Conservation (phyloP, 2,329 filamentous ascomycete species). For the Fusarium brachygibbosum region DNA sequence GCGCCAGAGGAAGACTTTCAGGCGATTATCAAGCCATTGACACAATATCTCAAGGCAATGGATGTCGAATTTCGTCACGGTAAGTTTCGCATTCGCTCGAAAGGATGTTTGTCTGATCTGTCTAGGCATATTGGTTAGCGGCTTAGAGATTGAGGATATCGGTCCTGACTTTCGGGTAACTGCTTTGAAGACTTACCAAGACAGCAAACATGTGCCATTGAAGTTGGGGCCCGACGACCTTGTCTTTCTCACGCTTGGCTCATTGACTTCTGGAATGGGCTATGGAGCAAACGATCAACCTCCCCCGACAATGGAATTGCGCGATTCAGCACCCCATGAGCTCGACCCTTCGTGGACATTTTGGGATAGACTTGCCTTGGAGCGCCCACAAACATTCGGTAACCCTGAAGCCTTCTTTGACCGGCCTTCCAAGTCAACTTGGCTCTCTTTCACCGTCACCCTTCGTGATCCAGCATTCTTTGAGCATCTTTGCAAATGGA, state of each 20-base stretch:
- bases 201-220: slow-evolving; percentile 27
- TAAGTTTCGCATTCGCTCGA: slow-evolving; percentile 9
- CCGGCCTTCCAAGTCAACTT: slow-evolving; percentile 48
- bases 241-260: slow-evolving; percentile 45
- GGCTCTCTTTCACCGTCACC: slow-evolving; percentile 47
- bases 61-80: slow-evolving; percentile 48
- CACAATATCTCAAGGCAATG: slow-evolving; percentile 48
- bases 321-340: slow-evolving; percentile 47
- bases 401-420: slow-evolving; percentile 49
- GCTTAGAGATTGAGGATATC: slow-evolving; percentile 42
- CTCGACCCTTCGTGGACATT: slow-evolving; percentile 46
- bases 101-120: slow-evolving; percentile 19
- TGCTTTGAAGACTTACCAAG: slow-evolving; percentile 41
- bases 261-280: slow-evolving; percentile 47
- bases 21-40: slow-evolving; percentile 47
- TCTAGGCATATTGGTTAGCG: slow-evolving; percentile 46
- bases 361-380: slow-evolving; percentile 45
- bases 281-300: slow-evolving; percentile 44
- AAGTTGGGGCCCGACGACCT: slow-evolving; percentile 29
- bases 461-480: slow-evolving; percentile 44
- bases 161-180: slow-evolving; percentile 40
- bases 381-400: slow-evolving; percentile 42
- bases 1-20: slow-evolving; percentile 48
- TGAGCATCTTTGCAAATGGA: slow-evolving; percentile 43
- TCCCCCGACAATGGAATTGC: slow-evolving; percentile 47